Evolutionary conservation across 1,284 basidiomycete genomes (phyloP).

Genomic region (Mycena sp.): DNA sequence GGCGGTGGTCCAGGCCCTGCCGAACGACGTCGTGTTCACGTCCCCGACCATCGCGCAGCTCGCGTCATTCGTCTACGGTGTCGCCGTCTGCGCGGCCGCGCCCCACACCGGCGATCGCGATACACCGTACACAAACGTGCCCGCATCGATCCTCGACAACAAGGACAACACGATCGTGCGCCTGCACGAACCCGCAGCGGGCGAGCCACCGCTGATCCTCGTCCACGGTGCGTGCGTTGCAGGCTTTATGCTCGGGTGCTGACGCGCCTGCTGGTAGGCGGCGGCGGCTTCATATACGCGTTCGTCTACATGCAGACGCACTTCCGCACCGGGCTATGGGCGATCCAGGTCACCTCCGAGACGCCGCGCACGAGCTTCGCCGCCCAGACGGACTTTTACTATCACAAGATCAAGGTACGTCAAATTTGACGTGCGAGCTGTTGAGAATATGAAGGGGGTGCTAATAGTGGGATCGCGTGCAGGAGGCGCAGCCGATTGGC

Average conservation of each 20-base stretch:
- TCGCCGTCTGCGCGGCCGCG: not conserved
- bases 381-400: conserved; percentile 10
- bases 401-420: conserved; percentile 4
- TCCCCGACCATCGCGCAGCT: conserved; percentile 4
- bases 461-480: too few species aligned
- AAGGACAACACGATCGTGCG: conserved; percentile 8
- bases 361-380: conserved; percentile 7
- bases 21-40: conserved; percentile 3
- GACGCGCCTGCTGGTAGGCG: not conserved
- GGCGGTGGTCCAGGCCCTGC: not conserved
- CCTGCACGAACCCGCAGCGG: not conserved
- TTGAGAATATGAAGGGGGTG: too few species aligned
- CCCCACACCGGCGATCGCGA: not conserved
- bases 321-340: conserved; percentile 11
- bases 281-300: conserved; percentile 2
- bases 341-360: not conserved
- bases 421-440: not conserved
- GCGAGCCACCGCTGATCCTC: conserved; percentile 10
- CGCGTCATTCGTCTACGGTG: conserved; percentile 7
- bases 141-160: not conserved
- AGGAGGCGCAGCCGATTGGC: not conserved
- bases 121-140: conserved; percentile 3
- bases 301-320: conserved; percentile 4
- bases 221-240: conserved; percentile 1
- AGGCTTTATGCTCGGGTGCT: not conserved